phyloP scores from a whole-genome alignment of 208 protist genomes.

The Leishmania tropica region DNA sequence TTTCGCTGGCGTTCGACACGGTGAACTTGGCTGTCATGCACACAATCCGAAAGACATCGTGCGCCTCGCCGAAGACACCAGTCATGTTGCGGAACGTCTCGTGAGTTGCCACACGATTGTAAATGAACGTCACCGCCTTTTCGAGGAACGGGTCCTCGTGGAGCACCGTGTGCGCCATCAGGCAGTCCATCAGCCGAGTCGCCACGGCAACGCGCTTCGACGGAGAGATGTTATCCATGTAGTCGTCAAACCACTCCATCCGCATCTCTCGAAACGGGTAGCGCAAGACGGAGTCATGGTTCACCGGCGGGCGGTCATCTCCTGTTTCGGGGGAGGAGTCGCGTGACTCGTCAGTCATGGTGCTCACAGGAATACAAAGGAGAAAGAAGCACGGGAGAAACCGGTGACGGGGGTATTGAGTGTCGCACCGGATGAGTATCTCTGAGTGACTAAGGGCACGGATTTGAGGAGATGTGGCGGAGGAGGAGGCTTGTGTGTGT shows the following conservation, averaged over 20 bases:
- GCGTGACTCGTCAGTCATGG: conserved; percentile 24
- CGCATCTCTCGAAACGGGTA: conserved; percentile 75
- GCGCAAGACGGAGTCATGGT: conserved; percentile 58
- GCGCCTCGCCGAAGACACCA: conserved; percentile 45
- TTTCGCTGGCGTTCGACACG: conserved; percentile 31
- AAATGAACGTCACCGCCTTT: conserved; percentile 53
- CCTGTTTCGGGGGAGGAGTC: conserved; percentile 27
- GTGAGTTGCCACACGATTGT: conserved; percentile 35
- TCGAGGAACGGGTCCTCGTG: conserved; percentile 83
- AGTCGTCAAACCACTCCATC: conserved; percentile 67
- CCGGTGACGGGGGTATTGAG: background rate
- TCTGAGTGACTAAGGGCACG: background rate
- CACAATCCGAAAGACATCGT: conserved; percentile 67
- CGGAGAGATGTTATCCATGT: conserved; percentile 46
- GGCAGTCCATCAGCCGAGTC: conserved; percentile 59
- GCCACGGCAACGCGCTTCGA: conserved; percentile 45
- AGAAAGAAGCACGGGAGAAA: background rate
- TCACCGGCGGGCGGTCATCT: conserved; percentile 33
- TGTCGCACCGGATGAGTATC: conserved; percentile 1
- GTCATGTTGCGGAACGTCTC: conserved; percentile 39
- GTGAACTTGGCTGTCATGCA: conserved; percentile 69
- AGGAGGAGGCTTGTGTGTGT: background rate
- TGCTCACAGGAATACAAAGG: background rate
- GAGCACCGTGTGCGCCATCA: conserved; percentile 76
- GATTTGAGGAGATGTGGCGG: background rate